These are phyloP conservation scores for Dactylonectria estremocensis DNA, from an alignment of 2,329 filamentous ascomycete species.

Conservation along the genomic window DNA sequence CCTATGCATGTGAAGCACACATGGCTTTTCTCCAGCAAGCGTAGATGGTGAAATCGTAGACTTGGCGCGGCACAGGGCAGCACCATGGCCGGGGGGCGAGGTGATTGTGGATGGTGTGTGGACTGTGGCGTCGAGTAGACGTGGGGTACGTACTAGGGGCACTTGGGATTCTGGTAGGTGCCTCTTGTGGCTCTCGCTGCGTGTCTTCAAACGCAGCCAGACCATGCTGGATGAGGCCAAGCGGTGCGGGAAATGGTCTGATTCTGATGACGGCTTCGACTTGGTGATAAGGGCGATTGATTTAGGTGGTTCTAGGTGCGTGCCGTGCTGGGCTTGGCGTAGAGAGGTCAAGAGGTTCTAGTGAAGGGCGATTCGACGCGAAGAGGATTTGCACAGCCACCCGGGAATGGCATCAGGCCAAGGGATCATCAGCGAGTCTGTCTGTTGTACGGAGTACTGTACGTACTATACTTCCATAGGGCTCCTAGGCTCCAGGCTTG, in stretches of 20 bases:
- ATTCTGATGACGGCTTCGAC: constrained; percentile 44
- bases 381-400: constrained; percentile 26
- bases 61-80: constrained; percentile 25
- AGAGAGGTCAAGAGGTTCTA: background rate
- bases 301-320: constrained; percentile 20
- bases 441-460: background rate
- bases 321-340: background rate
- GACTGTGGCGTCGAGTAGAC: constrained; percentile 36
- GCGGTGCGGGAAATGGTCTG: constrained; percentile 43
- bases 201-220: constrained; percentile 13
- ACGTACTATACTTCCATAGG: constrained; percentile 3
- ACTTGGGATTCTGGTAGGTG: constrained; percentile 28
- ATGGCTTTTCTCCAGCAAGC: constrained; percentile 37
- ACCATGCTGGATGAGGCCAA: constrained; percentile 43
- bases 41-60: constrained; percentile 36
- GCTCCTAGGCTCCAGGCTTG: background rate
- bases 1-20: constrained; percentile 38
- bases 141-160: constrained; percentile 23
- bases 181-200: constrained; percentile 10
- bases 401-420: constrained; percentile 8
- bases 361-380: background rate
- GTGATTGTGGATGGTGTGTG: constrained; percentile 36
- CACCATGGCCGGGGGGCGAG: constrained; percentile 27
- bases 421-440: background rate
- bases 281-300: constrained; percentile 27